Percentiles rank a stretch among this genome's conserved stretches.
Conservation (phyloP, 495 filamentous ascomycete species). For the Neurospora pannonica region DNA sequence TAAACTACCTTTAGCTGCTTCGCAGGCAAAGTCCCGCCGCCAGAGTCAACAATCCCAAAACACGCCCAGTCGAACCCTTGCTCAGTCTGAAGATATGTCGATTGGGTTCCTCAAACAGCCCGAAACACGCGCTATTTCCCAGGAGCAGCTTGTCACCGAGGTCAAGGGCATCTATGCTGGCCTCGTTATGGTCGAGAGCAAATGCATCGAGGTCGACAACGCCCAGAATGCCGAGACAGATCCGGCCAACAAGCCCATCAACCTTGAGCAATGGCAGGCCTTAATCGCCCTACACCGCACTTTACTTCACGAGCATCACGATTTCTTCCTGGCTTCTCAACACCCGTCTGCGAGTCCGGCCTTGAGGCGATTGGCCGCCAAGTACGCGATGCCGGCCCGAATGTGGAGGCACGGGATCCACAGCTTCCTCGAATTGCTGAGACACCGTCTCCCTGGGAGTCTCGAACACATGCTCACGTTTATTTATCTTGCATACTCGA, state of each 20-base stretch:
- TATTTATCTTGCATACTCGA: constrained; percentile 72
- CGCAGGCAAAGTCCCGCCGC: constrained; percentile 5
- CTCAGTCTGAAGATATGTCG: constrained; percentile 5
- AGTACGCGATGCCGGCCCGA: constrained; percentile 70
- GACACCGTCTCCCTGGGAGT: constrained; percentile 57
- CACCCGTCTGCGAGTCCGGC: constrained; percentile 58
- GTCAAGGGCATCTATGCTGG: constrained; percentile 70
- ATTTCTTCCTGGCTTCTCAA: constrained; percentile 69
- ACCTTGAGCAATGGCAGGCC: constrained; percentile 60
- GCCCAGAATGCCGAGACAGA: constrained; percentile 39
- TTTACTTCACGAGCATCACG: constrained; percentile 65
- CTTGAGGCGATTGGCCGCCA: constrained; percentile 49
- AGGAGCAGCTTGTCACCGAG: constrained; percentile 62
- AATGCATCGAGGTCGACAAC: constrained; percentile 66
- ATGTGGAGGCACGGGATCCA: constrained; percentile 64
- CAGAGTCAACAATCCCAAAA: constrained; percentile 1
- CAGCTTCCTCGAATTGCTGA: constrained; percentile 64
- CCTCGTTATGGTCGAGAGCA: constrained; percentile 69
- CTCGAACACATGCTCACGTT: constrained; percentile 75
- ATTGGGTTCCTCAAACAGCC: constrained; percentile 41
- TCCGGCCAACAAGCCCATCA: constrained; percentile 32
- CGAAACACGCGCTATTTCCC: constrained; percentile 59
- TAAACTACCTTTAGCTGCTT: constrained; percentile 7
- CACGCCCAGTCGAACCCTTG: neutral
- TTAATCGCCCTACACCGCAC: constrained; percentile 63